These are phyloP conservation scores for Solanum chacoense DNA, from an alignment of 305 asterid genomes.

Conservation along the genomic window DNA sequence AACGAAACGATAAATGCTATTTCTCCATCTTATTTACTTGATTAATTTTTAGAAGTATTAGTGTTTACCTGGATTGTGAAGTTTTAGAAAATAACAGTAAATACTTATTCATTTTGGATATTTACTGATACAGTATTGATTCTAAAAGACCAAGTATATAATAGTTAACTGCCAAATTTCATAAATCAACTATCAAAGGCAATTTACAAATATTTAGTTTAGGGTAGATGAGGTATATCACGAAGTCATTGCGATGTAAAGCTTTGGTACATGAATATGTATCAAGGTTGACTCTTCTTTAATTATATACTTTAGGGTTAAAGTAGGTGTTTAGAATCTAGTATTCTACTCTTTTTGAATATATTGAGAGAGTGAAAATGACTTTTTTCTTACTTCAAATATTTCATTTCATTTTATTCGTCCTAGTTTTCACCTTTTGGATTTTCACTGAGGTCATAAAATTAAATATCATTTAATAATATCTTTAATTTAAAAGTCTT, in stretches of 20 bases:
- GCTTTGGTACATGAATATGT: not conserved
- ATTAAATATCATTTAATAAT: not conserved
- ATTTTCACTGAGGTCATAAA: not conserved
- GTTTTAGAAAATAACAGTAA: not conserved
- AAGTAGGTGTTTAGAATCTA: not conserved
- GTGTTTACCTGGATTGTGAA: not conserved
- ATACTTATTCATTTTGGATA: not conserved
- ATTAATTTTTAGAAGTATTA: not conserved
- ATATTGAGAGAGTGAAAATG: not conserved
- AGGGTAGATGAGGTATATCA: not conserved
- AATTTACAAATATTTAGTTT: not conserved
- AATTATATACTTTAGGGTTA: not conserved
- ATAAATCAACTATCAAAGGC: not conserved
- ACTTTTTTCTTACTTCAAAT: not conserved
- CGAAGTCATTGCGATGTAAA: not conserved
- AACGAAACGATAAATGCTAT: not conserved
- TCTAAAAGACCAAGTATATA: not conserved
- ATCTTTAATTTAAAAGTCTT: not conserved
- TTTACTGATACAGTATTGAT: not conserved
- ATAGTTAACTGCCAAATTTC: not conserved
- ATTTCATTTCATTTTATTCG: not conserved
- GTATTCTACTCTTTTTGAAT: not conserved
- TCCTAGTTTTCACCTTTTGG: not conserved
- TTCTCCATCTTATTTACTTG: not conserved
- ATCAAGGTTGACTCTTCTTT: not conserved